Conservation (phyloP, 2,329 filamentous ascomycete genomes). For the Fusarium multiceps region DNA sequence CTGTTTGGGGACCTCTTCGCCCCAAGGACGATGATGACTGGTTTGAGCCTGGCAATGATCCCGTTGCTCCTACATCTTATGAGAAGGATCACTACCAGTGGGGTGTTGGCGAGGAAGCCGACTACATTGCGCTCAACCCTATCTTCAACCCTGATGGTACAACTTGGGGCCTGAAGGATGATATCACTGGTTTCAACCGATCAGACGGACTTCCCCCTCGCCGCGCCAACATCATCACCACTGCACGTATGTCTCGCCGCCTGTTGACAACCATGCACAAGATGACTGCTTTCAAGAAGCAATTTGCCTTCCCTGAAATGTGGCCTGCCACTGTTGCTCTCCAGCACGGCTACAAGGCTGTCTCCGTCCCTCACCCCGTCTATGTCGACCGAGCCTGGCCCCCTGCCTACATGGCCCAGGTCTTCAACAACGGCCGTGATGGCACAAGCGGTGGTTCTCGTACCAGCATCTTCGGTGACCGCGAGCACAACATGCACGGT, state of each 20-base stretch:
- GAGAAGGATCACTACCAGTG: slow-evolving; percentile 85
- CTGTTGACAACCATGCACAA: slow-evolving; percentile 89
- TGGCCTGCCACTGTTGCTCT: slow-evolving; percentile 89
- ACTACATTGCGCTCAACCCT: slow-evolving; percentile 91
- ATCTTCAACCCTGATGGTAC: slow-evolving; percentile 91
- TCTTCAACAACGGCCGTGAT: slow-evolving; percentile 83
- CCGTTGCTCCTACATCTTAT: slow-evolving; percentile 73
- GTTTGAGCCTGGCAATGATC: slow-evolving; percentile 78
- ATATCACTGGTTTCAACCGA: slow-evolving; percentile 85
- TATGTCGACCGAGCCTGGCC: slow-evolving; percentile 92
- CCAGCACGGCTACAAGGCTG: slow-evolving; percentile 92
- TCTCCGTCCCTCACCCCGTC: slow-evolving; percentile 89
- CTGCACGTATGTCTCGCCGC: slow-evolving; percentile 82
- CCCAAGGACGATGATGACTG: slow-evolving; percentile 75
- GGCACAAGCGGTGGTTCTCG: slow-evolving; percentile 79
- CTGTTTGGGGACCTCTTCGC: slow-evolving; percentile 86
- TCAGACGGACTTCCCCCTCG: slow-evolving; percentile 72
- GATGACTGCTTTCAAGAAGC: slow-evolving; percentile 85
- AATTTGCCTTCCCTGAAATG: slow-evolving; percentile 96
- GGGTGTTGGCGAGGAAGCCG: slow-evolving; percentile 91
- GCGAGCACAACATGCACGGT: slow-evolving; percentile 89
- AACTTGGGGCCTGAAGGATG: slow-evolving; percentile 82
- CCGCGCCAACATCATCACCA: slow-evolving; percentile 88
- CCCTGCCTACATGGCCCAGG: slow-evolving; percentile 76
- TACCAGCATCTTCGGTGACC: slow-evolving; percentile 80